Percentiles rank a stretch among this genome's conserved stretches.
phyloP scores from a whole-genome alignment of 2,329 filamentous ascomycete genomes.

The Colletotrichum tofieldiae region DNA sequence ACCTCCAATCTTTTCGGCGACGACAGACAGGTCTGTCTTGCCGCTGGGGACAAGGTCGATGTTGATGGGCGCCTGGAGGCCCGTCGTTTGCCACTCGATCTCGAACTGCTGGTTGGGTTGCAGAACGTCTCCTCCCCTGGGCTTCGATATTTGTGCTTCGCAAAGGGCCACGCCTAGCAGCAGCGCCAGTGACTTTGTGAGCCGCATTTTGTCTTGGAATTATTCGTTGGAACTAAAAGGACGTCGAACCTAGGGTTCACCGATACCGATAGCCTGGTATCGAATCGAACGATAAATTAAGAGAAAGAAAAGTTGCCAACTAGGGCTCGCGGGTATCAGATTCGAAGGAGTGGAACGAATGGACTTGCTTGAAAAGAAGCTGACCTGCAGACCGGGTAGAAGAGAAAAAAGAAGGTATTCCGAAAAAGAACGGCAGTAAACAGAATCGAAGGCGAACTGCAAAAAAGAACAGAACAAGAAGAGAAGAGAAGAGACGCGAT shows the following conservation, averaged over 20 bases:
- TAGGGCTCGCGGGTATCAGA: conserved; percentile 34
- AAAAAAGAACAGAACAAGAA: conserved; percentile 35
- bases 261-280: neutral
- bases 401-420: conserved; percentile 32
- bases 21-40: conserved; percentile 39
- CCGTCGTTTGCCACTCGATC: conserved; percentile 45
- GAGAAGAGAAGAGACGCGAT: conserved; percentile 21
- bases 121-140: conserved; percentile 29
- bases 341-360: conserved; percentile 27
- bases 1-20: conserved; percentile 46
- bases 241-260: conserved; percentile 4
- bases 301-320: conserved; percentile 26
- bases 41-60: conserved; percentile 46
- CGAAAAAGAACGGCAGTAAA: conserved; percentile 26
- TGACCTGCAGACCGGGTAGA: conserved; percentile 37
- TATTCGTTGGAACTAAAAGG: conserved; percentile 2
- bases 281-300: conserved; percentile 22
- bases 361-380: conserved; percentile 27
- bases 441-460: conserved; percentile 37
- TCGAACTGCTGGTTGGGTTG: conserved; percentile 40
- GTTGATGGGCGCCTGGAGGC: conserved; percentile 44
- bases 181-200: conserved; percentile 34
- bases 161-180: conserved; percentile 31
- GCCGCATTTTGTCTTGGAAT: conserved; percentile 27
- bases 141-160: conserved; percentile 44